Evolutionary conservation across 192 early-diverging fungal genomes (phyloP), one percentile per base, ranked within the genome.

Genomic region (Backusella luteola): DNA sequence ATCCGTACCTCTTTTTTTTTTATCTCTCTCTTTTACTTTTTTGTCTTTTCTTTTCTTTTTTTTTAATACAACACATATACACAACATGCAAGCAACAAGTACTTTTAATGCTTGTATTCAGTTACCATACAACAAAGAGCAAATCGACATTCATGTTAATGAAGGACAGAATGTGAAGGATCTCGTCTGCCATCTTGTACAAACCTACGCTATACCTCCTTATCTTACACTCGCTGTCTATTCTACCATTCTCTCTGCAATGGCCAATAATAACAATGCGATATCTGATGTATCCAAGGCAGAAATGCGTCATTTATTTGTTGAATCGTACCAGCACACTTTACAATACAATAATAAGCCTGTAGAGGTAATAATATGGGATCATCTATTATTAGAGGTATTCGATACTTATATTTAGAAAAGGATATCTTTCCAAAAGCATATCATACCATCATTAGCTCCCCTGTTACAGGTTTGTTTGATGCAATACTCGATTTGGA

Each of bases 401-500:
- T 32, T 8, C 7, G 63, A 19, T 32, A 29, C 36, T 39, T 12
- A 74, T 21, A 59, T 32, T 21, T 68, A 11, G 5, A n/a, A n/a
- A 76, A 90, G 88, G 86, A 90, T 66, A 78, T 84, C 63, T 90
- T 90, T 72, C 84, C 87, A 17, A 85, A 86, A 73, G 88, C 88
- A 6, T 87, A 86, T 66, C 84, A 88, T 56, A 87, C 87, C 0
- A 77, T 90, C 0, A 86, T 90, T 17, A 84, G 86, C 35, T 90
- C 86, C 11, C 88, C 88, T 12, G 80, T 87, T 56, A 78, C 86
- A 9, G 76, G 79, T 15, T 83, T 90, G 9, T 90, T 90, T 77
- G 87, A 90, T 77, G 83, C 86, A 19, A 77, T 90, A 21, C 74
- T 88, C 44, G 80, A 87, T 23, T 67, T 90, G 35, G 88, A 90